Conservation (phyloP, 139 green algal genomes). For the Chlorella sp. region DNA sequence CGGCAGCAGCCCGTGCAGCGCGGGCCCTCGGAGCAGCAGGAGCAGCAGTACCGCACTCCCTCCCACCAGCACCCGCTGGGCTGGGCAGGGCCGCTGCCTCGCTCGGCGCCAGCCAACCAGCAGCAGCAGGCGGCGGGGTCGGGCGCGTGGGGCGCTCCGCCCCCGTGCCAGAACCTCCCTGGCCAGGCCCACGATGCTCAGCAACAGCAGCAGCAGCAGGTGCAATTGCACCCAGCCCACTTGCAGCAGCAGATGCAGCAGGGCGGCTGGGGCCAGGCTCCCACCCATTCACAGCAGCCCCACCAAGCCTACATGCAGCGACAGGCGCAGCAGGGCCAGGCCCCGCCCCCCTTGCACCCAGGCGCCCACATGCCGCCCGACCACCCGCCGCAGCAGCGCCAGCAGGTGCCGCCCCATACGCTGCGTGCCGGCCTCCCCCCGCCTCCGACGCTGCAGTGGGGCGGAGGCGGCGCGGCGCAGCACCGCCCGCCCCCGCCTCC, state of each 20-base stretch:
- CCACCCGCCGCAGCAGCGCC: neutral
- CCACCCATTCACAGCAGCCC: neutral
- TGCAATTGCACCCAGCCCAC: neutral
- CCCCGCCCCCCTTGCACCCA: neutral
- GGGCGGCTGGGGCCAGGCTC: no score
- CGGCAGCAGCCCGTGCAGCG: neutral
- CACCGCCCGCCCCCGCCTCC: neutral
- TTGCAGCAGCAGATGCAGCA: neutral
- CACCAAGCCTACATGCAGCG: neutral
- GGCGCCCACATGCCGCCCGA: neutral
- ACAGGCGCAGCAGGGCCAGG: neutral
- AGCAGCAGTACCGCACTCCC: neutral
- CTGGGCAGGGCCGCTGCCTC: no score
- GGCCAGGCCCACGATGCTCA: neutral
- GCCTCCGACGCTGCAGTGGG: neutral
- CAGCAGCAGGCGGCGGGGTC: no score
- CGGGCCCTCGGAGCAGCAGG: constrained; percentile 7
- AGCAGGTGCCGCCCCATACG: neutral
- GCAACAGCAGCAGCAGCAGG: neutral
- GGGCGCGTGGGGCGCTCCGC: no score
- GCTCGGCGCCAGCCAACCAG: no score
- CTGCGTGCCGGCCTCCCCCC: neutral
- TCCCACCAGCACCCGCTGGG: neutral
- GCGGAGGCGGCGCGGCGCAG: neutral
- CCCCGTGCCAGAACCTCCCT: neutral